Percentiles rank a stretch among this genome's conserved stretches.
Evolutionary conservation across 208 protist species (phyloP).

Genomic region (Trypanosoma brucei): DNA sequence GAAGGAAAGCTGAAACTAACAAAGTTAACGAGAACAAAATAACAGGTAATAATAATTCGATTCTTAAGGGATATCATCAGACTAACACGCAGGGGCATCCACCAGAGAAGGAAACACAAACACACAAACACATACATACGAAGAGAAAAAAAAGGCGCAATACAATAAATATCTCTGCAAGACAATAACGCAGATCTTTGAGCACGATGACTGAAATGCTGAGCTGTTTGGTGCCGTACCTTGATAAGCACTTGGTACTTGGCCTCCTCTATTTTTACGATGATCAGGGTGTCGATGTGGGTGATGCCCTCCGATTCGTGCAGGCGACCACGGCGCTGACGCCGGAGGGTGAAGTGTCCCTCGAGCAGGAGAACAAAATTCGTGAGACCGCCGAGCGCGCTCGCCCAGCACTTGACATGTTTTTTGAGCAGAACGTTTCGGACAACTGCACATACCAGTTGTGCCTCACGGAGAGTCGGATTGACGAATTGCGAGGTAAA

Average conservation of each 20-base stretch:
- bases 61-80: too few relatives aligned
- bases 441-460: constrained; percentile 79
- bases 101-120: too few relatives aligned
- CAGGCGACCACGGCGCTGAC: constrained; percentile 70
- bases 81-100: too few relatives aligned
- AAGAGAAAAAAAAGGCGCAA: too few relatives aligned
- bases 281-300: constrained; percentile 62
- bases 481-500: constrained; percentile 62
- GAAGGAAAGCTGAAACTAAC: too few relatives aligned
- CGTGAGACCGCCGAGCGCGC: constrained; percentile 41
- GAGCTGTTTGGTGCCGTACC: constrained; percentile 58
- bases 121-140: too few relatives aligned
- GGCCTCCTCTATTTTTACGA: constrained; percentile 72
- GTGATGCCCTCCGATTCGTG: constrained; percentile 60
- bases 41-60: too few relatives aligned
- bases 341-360: constrained; percentile 55
- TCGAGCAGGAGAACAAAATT: constrained; percentile 70
- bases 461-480: constrained; percentile 63
- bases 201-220: constrained; percentile 61
- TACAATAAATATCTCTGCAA: neutral
- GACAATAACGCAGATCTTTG: neutral
- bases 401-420: constrained; percentile 63
- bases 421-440: constrained; percentile 62
- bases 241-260: constrained; percentile 87
- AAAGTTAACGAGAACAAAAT: too few relatives aligned